Base-by-base conservation (phyloP, 192 early-diverging fungal genomes). In the Gaertneriomyces sp. region DNA sequence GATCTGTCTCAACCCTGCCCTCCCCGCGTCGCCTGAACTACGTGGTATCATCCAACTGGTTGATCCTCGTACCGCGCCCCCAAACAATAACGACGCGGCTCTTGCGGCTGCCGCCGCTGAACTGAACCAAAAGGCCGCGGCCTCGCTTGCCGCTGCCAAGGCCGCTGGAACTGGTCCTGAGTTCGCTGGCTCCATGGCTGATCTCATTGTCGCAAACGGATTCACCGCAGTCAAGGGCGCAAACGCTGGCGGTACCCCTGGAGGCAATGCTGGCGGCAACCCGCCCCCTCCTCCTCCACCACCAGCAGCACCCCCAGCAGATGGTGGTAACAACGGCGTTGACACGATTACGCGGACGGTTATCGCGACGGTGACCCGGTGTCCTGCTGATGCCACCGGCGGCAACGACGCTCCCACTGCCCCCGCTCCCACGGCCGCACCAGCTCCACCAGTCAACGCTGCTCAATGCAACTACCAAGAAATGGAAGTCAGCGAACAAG, bases 41-140 rank as follows among this genome's bases (percentile, higher is more conserved):
- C 63, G 64, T 17, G 71, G 71, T 42, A 52, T 72, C 51, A 19
- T 67, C 41, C 64, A 42, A 33, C 17, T 46, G 17, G 64, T 66
- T 19, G 64, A 66, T 56, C 64, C 64, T 7, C 42, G 53, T 56
- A 60, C 40, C 64, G 25, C 57, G 39, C 8, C 50, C 4, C 33
- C 42, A 53, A 66, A 66, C 64, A 60, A 66, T 44, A 56, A n/a
- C 6, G 63, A 64, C 33, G 58, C 63, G 19, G 46, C 63, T 25
- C 57, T 51, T 16, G 7, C 5, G 6, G 55, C 53, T 6, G 4
- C 41, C 4, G 64, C 64, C 38, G 64, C 53, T 4, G 45, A 40
- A 4, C 4, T 66, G 4, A 66, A 66, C 64, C 17, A 3, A 3
- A 60, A 43, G 42, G 19, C 55, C 3, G 55, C 19, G 38, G 9